Percentiles rank a stretch among this genome's conserved stretches.
Conservation (phyloP, 306 rosid species). For the Acacia confusa region DNA sequence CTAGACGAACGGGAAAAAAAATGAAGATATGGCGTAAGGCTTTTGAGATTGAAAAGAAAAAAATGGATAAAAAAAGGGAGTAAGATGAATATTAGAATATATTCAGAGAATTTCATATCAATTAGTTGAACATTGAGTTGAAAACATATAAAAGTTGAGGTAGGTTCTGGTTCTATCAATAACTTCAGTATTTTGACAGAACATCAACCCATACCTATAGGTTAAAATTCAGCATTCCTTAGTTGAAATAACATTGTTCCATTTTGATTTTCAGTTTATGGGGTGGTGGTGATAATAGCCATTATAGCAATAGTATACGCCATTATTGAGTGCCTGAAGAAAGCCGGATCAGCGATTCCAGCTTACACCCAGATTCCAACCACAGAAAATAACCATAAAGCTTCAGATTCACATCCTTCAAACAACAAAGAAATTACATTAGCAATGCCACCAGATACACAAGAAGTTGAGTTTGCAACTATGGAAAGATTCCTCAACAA, state of each 20-base stretch:
- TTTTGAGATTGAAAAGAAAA: no score
- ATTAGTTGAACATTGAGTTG: no score
- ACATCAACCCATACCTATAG: no score
- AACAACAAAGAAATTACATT: conserved; percentile 14
- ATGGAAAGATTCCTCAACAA: conserved; percentile 50
- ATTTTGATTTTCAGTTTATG: conserved; percentile 41
- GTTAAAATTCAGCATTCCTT: no score
- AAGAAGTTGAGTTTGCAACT: conserved; percentile 43
- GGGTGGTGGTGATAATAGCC: conserved; percentile 33
- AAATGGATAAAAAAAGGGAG: no score
- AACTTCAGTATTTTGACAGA: no score
- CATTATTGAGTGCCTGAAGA: conserved; percentile 52
- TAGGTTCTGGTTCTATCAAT: no score
- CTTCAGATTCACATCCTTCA: conserved; percentile 27
- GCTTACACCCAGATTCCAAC: conserved; percentile 37
- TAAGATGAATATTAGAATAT: no score
- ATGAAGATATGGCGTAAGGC: no score
- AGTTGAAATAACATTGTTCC: neutral
- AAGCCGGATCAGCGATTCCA: conserved; percentile 48
- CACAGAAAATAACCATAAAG: conserved; percentile 20
- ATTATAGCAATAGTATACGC: conserved; percentile 49
- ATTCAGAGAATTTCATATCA: no score
- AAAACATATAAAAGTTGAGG: no score
- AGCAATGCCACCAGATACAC: conserved; percentile 32
- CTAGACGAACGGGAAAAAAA: no score